Conservation (phyloP, 805 yeast species). For the Kodamaea laetipori region DNA sequence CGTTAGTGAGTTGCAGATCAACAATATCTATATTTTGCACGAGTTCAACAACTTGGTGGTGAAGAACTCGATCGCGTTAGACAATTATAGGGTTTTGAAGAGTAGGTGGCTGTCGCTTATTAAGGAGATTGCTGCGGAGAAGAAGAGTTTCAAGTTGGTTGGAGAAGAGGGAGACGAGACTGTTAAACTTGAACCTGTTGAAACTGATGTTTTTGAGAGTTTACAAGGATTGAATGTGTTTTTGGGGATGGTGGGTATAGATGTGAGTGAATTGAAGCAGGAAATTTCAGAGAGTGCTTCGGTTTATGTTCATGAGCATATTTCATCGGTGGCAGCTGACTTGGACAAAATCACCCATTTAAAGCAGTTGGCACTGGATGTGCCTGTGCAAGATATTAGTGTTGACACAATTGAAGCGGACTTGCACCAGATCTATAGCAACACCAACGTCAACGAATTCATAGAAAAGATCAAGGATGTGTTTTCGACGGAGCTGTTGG, state of each 20-base stretch:
- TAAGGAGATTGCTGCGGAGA: slow-evolving; percentile 8
- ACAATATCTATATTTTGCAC: slow-evolving; percentile 13
- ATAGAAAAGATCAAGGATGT: slow-evolving; percentile 29
- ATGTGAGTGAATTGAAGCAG: background rate
- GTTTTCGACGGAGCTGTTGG: slow-evolving; percentile 6
- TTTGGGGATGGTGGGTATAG: slow-evolving; percentile 8
- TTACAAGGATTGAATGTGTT: slow-evolving; percentile 2
- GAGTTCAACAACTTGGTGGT: slow-evolving; percentile 15
- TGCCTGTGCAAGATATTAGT: slow-evolving; percentile 13
- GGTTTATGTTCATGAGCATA: slow-evolving; percentile 4
- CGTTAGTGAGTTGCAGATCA: slow-evolving; percentile 17
- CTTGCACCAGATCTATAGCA: slow-evolving; percentile 11
- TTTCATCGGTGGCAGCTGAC: slow-evolving; percentile 3
- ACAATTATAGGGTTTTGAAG: slow-evolving; percentile 14
- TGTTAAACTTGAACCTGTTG: background rate
- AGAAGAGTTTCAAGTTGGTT: slow-evolving; percentile 1
- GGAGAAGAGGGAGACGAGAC: slow-evolving; percentile 11
- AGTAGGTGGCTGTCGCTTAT: slow-evolving; percentile 17
- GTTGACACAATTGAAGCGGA: slow-evolving; percentile 8
- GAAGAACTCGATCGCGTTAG: slow-evolving; percentile 13
- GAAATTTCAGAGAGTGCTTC: background rate
- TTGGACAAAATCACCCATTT: slow-evolving; percentile 9
- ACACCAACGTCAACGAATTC: slow-evolving; percentile 37
- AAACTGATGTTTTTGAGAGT: background rate
- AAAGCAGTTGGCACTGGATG: slow-evolving; percentile 18